Evolutionary conservation across 768 basidiomycete species (phyloP), one percentile per base, ranked within the genome.

Genomic region (Strobilomyces echinocephalus): DNA sequence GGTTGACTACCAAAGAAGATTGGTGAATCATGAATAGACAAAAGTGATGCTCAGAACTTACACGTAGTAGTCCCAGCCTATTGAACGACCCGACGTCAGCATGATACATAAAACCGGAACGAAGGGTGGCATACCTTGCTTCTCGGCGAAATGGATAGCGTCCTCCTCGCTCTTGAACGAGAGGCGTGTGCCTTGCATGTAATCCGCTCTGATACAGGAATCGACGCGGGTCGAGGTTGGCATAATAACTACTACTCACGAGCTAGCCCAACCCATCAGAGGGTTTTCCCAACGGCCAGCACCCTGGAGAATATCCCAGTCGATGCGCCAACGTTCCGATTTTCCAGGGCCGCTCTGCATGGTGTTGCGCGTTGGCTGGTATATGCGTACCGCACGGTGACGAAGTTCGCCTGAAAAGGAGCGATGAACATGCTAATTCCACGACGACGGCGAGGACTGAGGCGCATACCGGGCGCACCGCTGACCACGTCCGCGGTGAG

Each of bases 211-310:
- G 44, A 56, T 16, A 18, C 40, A 31, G 21, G 33, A 2, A 28
- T 61, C 16, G 33, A 55, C 42, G 41, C 24, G 16, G 12, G 4
- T 35, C 58, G 45, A 49, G 14, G 28, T 33, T 34, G 31, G 6
- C 24, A 41, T 39, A 38, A 49, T 3, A 20, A 52, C n/a, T 12
- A 52, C n/a, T 12, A 79, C 89, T 72, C 68, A 95, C 89, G 92
- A 93, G 75, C 87, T 90, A 0, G 94, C 95, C 78, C 82, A 99
- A 41, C 95, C 95, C 91, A 98, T 99, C 60, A 99, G 69, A 5
- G 92, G 91, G 66, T 98, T 99, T 79, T 97, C 94, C 95, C 95
- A 99, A 48, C 95, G 80, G 12, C 91, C 93, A 28, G 81, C 85
- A 33, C 95, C 92, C 53, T 82, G 83, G n/a, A 97, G 75, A 52